A percentile compares a stretch with the other conserved stretches of the same genome.
These are phyloP conservation scores for Phaeosphaeriaceae sp. DNA, from an alignment of 2,329 filamentous ascomycete genomes.

Conservation along the genomic window DNA sequence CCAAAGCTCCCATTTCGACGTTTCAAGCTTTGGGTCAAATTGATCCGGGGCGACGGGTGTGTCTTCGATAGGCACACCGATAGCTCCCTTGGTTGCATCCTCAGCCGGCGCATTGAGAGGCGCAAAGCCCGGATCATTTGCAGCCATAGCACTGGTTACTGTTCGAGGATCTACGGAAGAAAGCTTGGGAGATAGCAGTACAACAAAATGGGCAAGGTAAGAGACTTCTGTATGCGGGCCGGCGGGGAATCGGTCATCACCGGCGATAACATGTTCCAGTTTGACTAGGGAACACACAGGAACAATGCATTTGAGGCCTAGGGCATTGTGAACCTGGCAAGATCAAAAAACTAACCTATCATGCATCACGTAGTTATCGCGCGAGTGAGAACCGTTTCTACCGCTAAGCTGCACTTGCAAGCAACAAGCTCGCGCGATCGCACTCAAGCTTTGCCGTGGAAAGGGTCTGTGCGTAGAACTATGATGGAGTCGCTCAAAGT, in stretches of 20 bases:
- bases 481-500: neutral
- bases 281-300: conserved; percentile 2
- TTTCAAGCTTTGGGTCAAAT: conserved; percentile 60
- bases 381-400: neutral
- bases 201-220: neutral
- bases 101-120: conserved; percentile 26
- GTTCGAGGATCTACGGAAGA: neutral
- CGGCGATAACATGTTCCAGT: conserved; percentile 10
- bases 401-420: neutral
- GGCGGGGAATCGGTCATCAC: conserved; percentile 12
- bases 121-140: conserved; percentile 32
- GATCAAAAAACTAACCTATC: neutral
- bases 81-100: conserved; percentile 27
- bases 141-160: conserved; percentile 16
- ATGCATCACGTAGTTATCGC: neutral
- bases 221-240: conserved; percentile 9
- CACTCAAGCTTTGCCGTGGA: conserved; percentile 2
- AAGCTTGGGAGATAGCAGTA: neutral
- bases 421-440: conserved; percentile 1
- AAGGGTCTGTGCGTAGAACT: conserved; percentile 1
- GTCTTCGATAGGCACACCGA: conserved; percentile 40
- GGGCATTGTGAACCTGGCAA: conserved; percentile 1
- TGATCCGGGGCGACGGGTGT: conserved; percentile 60
- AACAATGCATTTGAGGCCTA: conserved; percentile 3
- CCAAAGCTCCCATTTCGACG: conserved; percentile 62